These are phyloP conservation scores for Ustulina deusta DNA, from an alignment of 2,329 filamentous ascomycete species.

Conservation along the genomic window DNA sequence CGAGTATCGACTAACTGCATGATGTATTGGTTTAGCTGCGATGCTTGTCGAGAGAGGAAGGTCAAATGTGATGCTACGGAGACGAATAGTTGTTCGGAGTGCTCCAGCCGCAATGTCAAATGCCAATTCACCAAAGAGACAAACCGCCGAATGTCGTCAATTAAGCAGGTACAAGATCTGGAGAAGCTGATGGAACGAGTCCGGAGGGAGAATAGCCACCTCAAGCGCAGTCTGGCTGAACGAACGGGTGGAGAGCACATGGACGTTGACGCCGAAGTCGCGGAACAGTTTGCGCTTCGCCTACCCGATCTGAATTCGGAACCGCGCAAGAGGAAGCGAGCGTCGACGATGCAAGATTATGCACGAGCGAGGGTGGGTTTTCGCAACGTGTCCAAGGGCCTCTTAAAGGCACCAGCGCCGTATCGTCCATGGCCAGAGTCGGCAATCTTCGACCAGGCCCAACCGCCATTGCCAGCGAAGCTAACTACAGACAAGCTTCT, in stretches of 20 bases:
- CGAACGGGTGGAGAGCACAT: slow-evolving; percentile 59
- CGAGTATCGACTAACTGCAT: slow-evolving; percentile 33
- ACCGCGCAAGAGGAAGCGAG: slow-evolving; percentile 72
- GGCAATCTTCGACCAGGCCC: slow-evolving; percentile 61
- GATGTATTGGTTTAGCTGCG: slow-evolving; percentile 68
- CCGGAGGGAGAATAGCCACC: slow-evolving; percentile 80
- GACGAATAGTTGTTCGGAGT: slow-evolving; percentile 95
- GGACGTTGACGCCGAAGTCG: slow-evolving; percentile 61
- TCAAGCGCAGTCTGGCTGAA: slow-evolving; percentile 73
- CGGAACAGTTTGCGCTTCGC: slow-evolving; percentile 62
- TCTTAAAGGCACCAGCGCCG: slow-evolving; percentile 81
- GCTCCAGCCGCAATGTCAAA: slow-evolving; percentile 94
- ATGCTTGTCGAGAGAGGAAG: slow-evolving; percentile 90
- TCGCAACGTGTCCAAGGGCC: slow-evolving; percentile 77
- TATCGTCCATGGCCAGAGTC: slow-evolving; percentile 67
- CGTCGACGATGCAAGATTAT: slow-evolving; percentile 74
- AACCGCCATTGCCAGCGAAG: slow-evolving; percentile 77
- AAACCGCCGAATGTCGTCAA: slow-evolving; percentile 97
- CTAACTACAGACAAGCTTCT: slow-evolving; percentile 78
- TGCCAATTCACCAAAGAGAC: slow-evolving; percentile 99
- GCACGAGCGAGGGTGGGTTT: slow-evolving; percentile 79
- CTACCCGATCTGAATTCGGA: slow-evolving; percentile 75
- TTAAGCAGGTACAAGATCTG: slow-evolving; percentile 98
- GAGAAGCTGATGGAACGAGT: slow-evolving; percentile 89
- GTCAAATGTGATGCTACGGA: slow-evolving; percentile 96